Evolutionary conservation across 768 basidiomycete genomes (phyloP).

Genomic region (Naganishia kalamii): DNA sequence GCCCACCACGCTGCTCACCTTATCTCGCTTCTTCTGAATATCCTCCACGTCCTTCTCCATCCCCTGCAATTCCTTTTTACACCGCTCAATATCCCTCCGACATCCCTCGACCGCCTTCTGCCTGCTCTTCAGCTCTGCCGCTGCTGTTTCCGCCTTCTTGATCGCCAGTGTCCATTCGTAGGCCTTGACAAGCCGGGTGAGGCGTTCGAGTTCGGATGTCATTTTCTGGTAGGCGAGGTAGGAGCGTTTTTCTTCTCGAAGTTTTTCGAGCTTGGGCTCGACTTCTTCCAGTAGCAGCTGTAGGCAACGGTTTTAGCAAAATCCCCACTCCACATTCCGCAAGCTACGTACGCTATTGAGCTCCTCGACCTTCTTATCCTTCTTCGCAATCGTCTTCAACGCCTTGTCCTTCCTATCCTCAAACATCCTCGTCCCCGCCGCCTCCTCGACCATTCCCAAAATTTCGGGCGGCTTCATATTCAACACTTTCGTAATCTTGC

Average conservation of each 20-base stretch:
- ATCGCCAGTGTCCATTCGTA: slow-evolving; percentile 67
- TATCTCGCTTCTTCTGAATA: slow-evolving; percentile 68
- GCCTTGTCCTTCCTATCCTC: slow-evolving; percentile 98
- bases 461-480: slow-evolving; percentile 99
- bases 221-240: slow-evolving; percentile 88
- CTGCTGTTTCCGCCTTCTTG: slow-evolving; percentile 43
- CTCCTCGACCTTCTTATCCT: slow-evolving; percentile 91
- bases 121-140: slow-evolving; percentile 29
- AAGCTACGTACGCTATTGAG: slow-evolving; percentile 55
- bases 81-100: slow-evolving; percentile 47
- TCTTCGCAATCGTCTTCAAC: slow-evolving; percentile 89
- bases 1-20: slow-evolving; percentile 34
- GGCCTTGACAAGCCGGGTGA: slow-evolving; percentile 72
- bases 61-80: slow-evolving; percentile 52
- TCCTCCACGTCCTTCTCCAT: slow-evolving; percentile 60
- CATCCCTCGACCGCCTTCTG: slow-evolving; percentile 35
- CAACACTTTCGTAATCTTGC: slow-evolving; percentile 95
- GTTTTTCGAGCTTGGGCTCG: slow-evolving; percentile 83
- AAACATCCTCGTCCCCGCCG: slow-evolving; percentile 97
- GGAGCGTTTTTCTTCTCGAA: slow-evolving; percentile 78
- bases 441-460: slow-evolving; percentile 96
- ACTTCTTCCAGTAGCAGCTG: slow-evolving; percentile 78
- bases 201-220: slow-evolving; percentile 74
- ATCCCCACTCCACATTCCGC: not conserved
- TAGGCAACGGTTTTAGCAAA: not conserved